These are phyloP conservation scores for Suhomyces chickasaworum DNA, from an alignment of 1,139 yeast genomes.

Conservation along the genomic window DNA sequence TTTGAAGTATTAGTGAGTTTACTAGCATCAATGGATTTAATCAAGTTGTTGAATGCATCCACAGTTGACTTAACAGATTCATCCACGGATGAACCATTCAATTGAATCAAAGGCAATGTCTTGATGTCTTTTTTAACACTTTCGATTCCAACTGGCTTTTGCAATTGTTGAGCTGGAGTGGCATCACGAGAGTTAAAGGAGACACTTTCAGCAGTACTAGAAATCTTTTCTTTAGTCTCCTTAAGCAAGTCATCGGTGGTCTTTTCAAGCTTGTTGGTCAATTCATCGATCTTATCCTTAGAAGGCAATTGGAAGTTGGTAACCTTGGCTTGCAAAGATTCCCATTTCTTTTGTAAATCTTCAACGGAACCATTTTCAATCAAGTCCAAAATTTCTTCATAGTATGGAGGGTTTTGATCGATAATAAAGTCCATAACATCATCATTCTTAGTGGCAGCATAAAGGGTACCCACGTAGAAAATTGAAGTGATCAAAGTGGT, in stretches of 20 bases:
- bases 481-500: conserved; percentile 33
- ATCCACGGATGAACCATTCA: conserved; percentile 36
- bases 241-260: conserved; percentile 40
- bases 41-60: conserved; percentile 54
- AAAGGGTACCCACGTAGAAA: conserved; percentile 44
- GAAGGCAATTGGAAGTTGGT: conserved; percentile 33
- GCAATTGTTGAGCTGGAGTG: conserved; percentile 51
- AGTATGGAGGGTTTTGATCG: conserved; percentile 48
- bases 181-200: conserved; percentile 29
- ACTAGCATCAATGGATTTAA: conserved; percentile 49
- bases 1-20: conserved; percentile 29
- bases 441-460: conserved; percentile 48
- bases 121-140: conserved; percentile 34
- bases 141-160: conserved; percentile 45
- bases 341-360: conserved; percentile 31
- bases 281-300: conserved; percentile 35
- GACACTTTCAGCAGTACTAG: conserved; percentile 16
- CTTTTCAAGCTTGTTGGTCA: conserved; percentile 37
- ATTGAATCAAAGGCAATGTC: conserved; percentile 40
- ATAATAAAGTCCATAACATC: conserved; percentile 49
- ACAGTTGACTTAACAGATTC: conserved; percentile 51
- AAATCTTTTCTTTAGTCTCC: conserved; percentile 39
- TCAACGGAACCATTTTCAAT: conserved; percentile 43
- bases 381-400: conserved; percentile 44
- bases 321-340: conserved; percentile 24